Evolutionary conservation across 805 yeast genomes (phyloP), one percentile per base, ranked within the genome.

Genomic region (Maudiozyma turicensis): DNA sequence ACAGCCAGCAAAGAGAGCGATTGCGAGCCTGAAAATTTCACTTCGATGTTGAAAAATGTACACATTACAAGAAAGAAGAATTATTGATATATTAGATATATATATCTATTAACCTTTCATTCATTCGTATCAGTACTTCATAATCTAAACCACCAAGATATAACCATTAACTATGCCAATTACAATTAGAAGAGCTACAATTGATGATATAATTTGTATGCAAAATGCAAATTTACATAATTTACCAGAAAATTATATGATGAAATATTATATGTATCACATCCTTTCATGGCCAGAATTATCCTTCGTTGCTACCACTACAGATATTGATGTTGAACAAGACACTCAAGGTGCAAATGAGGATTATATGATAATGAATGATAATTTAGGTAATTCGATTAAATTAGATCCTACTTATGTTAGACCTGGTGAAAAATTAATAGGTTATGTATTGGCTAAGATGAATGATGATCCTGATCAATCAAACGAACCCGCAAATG

Each of bases 281-380:
- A 77, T 88, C 8, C 71, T 91, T 46, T 83, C 97, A 37, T 93
- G 99, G 99, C 99, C 99, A 1, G 95, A 91, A 65, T 95, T 95
- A 11, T 86, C 96, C 40, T 93, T 82, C 71, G 98, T 93, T 37
- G 99, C 99, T 14, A 84, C 91, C 1, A 83, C 93, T 1, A 78
- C 82, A 30, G 84, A 78, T 54, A 15, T 45, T 6, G 49, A 44
- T 33, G 40, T 46, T 33, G 53, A 45, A 13, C 33, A 40, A 6
- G 60, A 35, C 3, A 32, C 34, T 35, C 14, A 6, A 11, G 54
- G 49, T 30, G 44, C 50, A 10, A 78, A 74, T 9, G 41, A 53
- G 11, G 51, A 52, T 43, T 33, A 40, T 34, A 48, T 56, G 14
- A 52, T 60, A 40, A 20, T 59, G 29, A 58, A 65, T 43, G 54